phyloP scores from a whole-genome alignment of 495 filamentous ascomycete genomes.

The Tuber aestivum region DNA sequence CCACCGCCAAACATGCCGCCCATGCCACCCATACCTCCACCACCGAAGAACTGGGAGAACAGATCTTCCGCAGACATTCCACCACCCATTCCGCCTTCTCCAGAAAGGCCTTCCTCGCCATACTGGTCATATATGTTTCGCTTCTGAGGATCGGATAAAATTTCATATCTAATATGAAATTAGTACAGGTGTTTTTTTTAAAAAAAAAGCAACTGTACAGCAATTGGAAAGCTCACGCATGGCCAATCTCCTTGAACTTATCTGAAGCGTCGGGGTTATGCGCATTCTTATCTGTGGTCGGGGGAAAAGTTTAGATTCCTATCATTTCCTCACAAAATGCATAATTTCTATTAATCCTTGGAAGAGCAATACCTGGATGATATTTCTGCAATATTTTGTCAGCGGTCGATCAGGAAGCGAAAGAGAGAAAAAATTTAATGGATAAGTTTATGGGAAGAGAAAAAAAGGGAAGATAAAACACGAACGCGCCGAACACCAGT shows the following conservation, averaged over 20 bases:
- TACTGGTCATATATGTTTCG: conserved; percentile 89
- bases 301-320: conserved; percentile 14
- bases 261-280: conserved; percentile 89
- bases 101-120: conserved; percentile 91
- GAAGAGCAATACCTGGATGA: conserved; percentile 26
- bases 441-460: not conserved
- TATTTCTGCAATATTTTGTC: conserved; percentile 38
- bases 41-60: conserved; percentile 97
- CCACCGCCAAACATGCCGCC: conserved; percentile 81
- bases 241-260: conserved; percentile 95
- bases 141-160: conserved; percentile 86
- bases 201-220: not conserved
- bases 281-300: conserved; percentile 77
- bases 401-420: conserved; percentile 14
- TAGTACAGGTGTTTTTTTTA: not conserved
- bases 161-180: conserved; percentile 60
- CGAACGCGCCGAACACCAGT: not conserved
- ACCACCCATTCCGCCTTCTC: conserved; percentile 66
- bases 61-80: conserved; percentile 97
- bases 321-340: conserved; percentile 11
- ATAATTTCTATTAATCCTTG: not conserved
- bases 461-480: not conserved
- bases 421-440: not conserved
- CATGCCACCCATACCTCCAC: conserved; percentile 70
- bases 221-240: conserved; percentile 50